Conservation (phyloP, 805 yeast species). For the Candida suzukii region DNA sequence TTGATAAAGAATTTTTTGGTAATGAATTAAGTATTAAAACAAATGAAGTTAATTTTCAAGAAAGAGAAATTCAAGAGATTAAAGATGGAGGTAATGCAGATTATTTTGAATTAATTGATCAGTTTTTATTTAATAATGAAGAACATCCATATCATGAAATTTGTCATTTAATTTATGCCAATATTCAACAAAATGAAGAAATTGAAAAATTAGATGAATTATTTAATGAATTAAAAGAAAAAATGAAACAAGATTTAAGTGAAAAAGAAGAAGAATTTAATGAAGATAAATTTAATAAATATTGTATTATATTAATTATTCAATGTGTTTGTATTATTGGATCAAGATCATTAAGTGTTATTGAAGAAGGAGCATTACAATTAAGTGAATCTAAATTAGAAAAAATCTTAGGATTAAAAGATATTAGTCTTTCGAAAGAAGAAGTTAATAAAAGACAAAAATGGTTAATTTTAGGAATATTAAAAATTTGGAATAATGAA, state of each 20-base stretch:
- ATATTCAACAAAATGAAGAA: conserved; percentile 23
- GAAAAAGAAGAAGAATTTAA: conserved; percentile 1
- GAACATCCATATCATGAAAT: conserved; percentile 25
- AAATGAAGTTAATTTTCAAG: conserved; percentile 8
- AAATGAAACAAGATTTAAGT: too few species aligned
- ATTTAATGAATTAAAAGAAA: conserved; percentile 14
- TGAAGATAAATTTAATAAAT: conserved; percentile 18
- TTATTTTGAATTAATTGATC: conserved; percentile 22
- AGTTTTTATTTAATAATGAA: conserved; percentile 26
- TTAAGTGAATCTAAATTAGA: conserved; percentile 21
- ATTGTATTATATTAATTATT: conserved; percentile 54
- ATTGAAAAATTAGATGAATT: conserved; percentile 22
- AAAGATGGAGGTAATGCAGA: conserved; percentile 21
- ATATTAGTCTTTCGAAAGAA: too few species aligned
- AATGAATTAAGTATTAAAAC: conserved; percentile 13
- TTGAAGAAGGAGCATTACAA: conserved; percentile 40
- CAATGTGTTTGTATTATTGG: conserved; percentile 79
- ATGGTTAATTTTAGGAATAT: conserved; percentile 48
- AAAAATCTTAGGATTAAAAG: conserved; percentile 19
- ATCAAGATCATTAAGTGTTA: conserved; percentile 78
- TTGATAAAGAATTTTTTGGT: conserved; percentile 30
- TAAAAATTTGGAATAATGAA: conserved; percentile 59
- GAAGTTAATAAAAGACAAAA: conserved; percentile 25
- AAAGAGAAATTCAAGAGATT: conserved; percentile 7
- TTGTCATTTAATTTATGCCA: conserved; percentile 25